Conservation (phyloP, 768 basidiomycete species). For the Pholiota microspora region DNA sequence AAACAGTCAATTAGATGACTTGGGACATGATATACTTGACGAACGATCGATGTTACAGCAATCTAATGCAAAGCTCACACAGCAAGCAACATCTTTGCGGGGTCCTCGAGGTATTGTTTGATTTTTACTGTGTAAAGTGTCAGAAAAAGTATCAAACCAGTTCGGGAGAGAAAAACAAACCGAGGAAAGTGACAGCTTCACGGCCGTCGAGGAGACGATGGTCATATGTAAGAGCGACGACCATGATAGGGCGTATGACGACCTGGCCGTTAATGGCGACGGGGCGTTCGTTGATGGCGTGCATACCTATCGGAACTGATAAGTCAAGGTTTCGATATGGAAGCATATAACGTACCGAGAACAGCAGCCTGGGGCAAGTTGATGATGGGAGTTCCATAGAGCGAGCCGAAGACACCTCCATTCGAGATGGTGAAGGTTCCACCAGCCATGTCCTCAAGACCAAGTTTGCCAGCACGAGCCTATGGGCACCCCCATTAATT, state of each 20-base stretch:
- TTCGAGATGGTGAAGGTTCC: constrained; percentile 99
- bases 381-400: constrained; percentile 99
- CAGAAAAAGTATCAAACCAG: not conserved
- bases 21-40: not conserved
- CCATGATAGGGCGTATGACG: constrained; percentile 96
- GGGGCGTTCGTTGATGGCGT: constrained; percentile 87
- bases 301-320: constrained; percentile 63
- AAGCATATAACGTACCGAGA: constrained; percentile 51
- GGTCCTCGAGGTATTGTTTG: constrained; percentile 93
- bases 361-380: constrained; percentile 95
- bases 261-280: constrained; percentile 94
- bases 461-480: constrained; percentile 90
- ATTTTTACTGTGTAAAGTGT: constrained; percentile 62
- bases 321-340: not conserved
- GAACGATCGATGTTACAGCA: not conserved
- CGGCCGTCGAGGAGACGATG: constrained; percentile 94
- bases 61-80: constrained; percentile 8
- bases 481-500: too few species aligned
- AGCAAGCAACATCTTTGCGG: constrained; percentile 83
- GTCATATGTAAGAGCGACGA: constrained; percentile 92
- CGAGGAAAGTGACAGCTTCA: constrained; percentile 97
- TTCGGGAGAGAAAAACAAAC: constrained; percentile 42
- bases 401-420: constrained; percentile 96
- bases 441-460: constrained; percentile 98
- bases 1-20: not conserved